phyloP scores from a whole-genome alignment of 495 filamentous ascomycete species.

The Evansstolkia leycettana region DNA sequence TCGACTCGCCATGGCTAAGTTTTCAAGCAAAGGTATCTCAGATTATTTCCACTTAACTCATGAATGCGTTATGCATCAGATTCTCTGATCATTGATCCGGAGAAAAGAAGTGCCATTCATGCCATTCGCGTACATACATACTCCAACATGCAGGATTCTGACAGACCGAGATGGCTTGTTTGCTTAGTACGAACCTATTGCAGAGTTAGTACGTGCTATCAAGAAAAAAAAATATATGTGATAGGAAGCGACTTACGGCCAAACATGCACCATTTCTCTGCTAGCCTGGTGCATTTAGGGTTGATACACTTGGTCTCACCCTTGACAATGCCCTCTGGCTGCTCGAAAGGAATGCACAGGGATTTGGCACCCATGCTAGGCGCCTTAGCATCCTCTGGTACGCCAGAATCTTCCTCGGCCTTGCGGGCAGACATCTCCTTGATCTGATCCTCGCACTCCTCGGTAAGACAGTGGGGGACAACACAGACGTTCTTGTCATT shows the following conservation, averaged over 20 bases:
- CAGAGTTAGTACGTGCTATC: constrained; percentile 3
- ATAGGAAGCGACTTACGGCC: constrained; percentile 45
- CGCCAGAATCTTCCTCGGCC: constrained; percentile 50
- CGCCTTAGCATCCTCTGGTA: constrained; percentile 62
- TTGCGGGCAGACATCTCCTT: constrained; percentile 77
- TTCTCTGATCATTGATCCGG: too few relatives aligned
- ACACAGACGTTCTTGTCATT: constrained; percentile 85
- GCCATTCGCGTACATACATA: too few relatives aligned
- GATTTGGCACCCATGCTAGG: constrained; percentile 97
- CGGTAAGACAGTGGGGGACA: constrained; percentile 72
- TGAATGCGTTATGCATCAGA: too few relatives aligned
- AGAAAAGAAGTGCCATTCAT: not conserved
- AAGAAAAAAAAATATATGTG: not conserved
- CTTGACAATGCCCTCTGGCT: constrained; percentile 65
- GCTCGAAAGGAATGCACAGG: constrained; percentile 94
- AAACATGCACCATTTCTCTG: constrained; percentile 80
- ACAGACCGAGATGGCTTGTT: too few relatives aligned
- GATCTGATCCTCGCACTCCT: constrained; percentile 83
- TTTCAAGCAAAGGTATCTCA: too few relatives aligned
- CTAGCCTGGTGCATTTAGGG: constrained; percentile 62
- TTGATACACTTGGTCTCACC: constrained; percentile 84
- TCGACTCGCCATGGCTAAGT: too few relatives aligned
- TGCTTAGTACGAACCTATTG: constrained; percentile 24
- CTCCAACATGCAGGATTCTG: too few relatives aligned
- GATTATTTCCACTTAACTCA: too few relatives aligned